Evolutionary conservation across 2,329 filamentous ascomycete species (phyloP).

Genomic region (Penicillium sp.): DNA sequence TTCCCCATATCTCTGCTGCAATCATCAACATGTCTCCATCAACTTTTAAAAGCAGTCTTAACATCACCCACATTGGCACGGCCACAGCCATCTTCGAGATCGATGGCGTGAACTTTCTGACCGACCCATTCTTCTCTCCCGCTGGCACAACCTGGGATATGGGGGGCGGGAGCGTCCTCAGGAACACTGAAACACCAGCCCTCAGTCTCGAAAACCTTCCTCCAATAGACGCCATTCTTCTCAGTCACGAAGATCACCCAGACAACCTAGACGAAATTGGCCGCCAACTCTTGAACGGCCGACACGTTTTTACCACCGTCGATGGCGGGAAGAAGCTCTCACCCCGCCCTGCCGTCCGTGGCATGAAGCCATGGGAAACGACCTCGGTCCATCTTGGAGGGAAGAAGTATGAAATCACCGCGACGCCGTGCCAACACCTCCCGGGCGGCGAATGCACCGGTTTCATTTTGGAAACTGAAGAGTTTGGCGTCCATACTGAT

Average conservation of each 20-base stretch:
- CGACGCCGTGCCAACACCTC: slow-evolving; percentile 46
- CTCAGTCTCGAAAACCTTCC: slow-evolving; percentile 43
- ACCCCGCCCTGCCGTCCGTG: slow-evolving; percentile 44
- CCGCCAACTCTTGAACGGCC: slow-evolving; percentile 48
- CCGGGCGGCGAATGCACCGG: slow-evolving; percentile 49
- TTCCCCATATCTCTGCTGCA: neutral
- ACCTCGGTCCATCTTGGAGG: slow-evolving; percentile 29
- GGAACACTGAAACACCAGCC: slow-evolving; percentile 35
- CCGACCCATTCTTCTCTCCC: slow-evolving; percentile 49
- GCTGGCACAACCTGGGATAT: slow-evolving; percentile 37
- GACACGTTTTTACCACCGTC: slow-evolving; percentile 47
- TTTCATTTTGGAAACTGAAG: slow-evolving; percentile 41
- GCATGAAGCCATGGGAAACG: slow-evolving; percentile 44
- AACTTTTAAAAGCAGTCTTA: slow-evolving; percentile 17
- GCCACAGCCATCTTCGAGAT: slow-evolving; percentile 51
- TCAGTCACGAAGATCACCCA: slow-evolving; percentile 53
- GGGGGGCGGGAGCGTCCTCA: slow-evolving; percentile 27
- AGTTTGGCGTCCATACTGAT: slow-evolving; percentile 39
- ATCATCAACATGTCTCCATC: neutral
- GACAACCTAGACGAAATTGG: slow-evolving; percentile 53
- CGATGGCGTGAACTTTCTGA: slow-evolving; percentile 45
- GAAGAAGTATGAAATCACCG: slow-evolving; percentile 41
- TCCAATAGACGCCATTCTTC: slow-evolving; percentile 49
- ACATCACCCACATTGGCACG: slow-evolving; percentile 49
- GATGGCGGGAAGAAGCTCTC: slow-evolving; percentile 48